Conservation (phyloP, 805 yeast genomes). For the Starmerella bacillaris region DNA sequence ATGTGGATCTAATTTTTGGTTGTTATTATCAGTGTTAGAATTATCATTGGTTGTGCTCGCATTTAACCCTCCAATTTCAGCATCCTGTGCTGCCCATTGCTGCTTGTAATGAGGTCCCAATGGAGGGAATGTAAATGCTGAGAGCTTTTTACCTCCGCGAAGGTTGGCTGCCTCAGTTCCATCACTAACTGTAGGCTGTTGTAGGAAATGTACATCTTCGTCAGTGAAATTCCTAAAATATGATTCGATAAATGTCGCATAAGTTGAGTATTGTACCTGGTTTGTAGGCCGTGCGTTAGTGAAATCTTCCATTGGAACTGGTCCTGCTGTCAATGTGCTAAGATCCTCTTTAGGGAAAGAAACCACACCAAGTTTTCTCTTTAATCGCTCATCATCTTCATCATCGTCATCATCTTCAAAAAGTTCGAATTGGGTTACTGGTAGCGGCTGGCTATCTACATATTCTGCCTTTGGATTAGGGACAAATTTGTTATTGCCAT, state of each 20-base stretch:
- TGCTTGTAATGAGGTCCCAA: constrained; percentile 69
- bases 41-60: too few species aligned
- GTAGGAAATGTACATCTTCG: constrained; percentile 63
- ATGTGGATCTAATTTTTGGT: constrained; percentile 2
- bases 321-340: constrained; percentile 64
- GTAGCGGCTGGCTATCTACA: constrained; percentile 51
- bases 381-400: constrained; percentile 54
- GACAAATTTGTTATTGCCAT: constrained; percentile 20
- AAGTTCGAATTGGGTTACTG: constrained; percentile 49
- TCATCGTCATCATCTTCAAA: constrained; percentile 53
- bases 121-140: constrained; percentile 69
- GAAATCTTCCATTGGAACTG: constrained; percentile 70
- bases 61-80: constrained; percentile 11
- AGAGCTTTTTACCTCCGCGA: constrained; percentile 16
- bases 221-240: constrained; percentile 60
- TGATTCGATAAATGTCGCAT: constrained; percentile 68
- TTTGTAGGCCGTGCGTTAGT: constrained; percentile 68
- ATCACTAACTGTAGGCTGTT: constrained; percentile 34
- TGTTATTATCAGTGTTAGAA: constrained; percentile 13
- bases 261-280: constrained; percentile 83
- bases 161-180: constrained; percentile 19
- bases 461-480: constrained; percentile 63
- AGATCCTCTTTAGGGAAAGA: constrained; percentile 73
- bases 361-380: constrained; percentile 68
- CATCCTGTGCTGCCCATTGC: constrained; percentile 40